Conservation (phyloP, 129 eudicot genomes). For the carrot (Daucus carota) region DNA sequence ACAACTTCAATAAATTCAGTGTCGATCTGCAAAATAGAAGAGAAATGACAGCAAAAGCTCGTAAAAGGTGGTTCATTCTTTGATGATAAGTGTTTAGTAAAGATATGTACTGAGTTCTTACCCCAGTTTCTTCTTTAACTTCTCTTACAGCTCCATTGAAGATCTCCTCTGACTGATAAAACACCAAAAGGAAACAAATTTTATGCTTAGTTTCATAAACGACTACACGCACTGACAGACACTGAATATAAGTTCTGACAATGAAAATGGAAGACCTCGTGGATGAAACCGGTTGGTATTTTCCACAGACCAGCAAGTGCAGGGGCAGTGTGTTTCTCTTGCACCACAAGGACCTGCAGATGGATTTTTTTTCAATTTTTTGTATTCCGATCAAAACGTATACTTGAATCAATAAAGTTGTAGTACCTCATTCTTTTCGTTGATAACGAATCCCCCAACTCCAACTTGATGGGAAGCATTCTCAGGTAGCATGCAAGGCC, state of each 20-base stretch:
- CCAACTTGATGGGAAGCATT: slow-evolving; percentile 92
- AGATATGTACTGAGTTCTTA: slow-evolving; percentile 21
- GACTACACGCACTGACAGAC: neutral
- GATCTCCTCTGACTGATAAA: slow-evolving; percentile 73
- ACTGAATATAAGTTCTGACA: neutral
- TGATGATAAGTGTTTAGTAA: neutral
- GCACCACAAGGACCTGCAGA: slow-evolving; percentile 74
- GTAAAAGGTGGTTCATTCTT: neutral
- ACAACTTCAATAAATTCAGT: slow-evolving; percentile 77
- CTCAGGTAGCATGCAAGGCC: slow-evolving; percentile 73
- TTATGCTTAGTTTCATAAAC: too few species aligned
- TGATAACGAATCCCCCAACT: slow-evolving; percentile 79
- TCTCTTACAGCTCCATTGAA: slow-evolving; percentile 78
- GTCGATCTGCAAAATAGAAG: slow-evolving; percentile 25
- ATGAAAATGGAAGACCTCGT: slow-evolving; percentile 34
- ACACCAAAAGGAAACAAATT: neutral
- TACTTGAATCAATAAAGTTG: too few species aligned
- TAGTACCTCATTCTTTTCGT: slow-evolving; percentile 61
- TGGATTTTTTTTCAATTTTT: too few species aligned
- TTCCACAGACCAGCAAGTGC: slow-evolving; percentile 71
- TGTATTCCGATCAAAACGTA: too few species aligned
- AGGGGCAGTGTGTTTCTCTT: slow-evolving; percentile 67
- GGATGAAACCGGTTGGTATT: slow-evolving; percentile 83
- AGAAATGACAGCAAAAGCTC: neutral
- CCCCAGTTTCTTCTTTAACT: slow-evolving; percentile 93